These are phyloP conservation scores for Malassezia arunalokei DNA, from an alignment of 1,284 basidiomycete species.

Conservation along the genomic window DNA sequence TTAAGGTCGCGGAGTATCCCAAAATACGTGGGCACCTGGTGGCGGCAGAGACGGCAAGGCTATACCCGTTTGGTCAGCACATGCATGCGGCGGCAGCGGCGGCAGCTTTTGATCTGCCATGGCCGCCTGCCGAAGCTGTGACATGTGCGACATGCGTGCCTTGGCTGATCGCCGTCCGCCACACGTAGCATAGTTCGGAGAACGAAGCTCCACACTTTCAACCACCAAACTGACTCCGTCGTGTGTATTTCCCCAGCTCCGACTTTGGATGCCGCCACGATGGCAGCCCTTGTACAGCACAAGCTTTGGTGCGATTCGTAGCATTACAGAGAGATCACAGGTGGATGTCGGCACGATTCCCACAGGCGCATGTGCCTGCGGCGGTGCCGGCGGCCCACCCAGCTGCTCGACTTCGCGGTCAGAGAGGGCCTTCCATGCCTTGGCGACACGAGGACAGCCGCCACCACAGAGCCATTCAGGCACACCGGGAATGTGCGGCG, in stretches of 20 bases:
- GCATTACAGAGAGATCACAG: slow-evolving; percentile 48
- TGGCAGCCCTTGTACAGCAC: slow-evolving; percentile 51
- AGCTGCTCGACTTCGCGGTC: slow-evolving; percentile 5
- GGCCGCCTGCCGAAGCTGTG: slow-evolving; percentile 8
- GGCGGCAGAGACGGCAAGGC: neutral
- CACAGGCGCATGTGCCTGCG: neutral
- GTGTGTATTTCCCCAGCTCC: slow-evolving; percentile 54
- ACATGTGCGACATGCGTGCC: slow-evolving; percentile 24
- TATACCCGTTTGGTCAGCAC: neutral
- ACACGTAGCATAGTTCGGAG: slow-evolving; percentile 22
- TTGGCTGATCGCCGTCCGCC: slow-evolving; percentile 23
- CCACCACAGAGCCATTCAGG: slow-evolving; percentile 16
- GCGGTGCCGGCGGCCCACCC: neutral
- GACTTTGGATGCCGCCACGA: slow-evolving; percentile 49
- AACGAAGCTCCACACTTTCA: slow-evolving; percentile 48
- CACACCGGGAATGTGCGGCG: slow-evolving; percentile 32
- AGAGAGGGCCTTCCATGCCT: slow-evolving; percentile 25
- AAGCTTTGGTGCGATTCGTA: slow-evolving; percentile 51
- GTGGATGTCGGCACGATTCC: slow-evolving; percentile 4
- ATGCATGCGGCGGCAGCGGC: neutral
- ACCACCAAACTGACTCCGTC: slow-evolving; percentile 52
- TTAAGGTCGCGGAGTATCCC: neutral
- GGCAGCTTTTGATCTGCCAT: neutral
- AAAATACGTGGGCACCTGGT: neutral
- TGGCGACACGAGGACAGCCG: slow-evolving; percentile 18